Evolutionary conservation across 1,284 basidiomycete genomes (phyloP), one percentile per base, ranked within the genome.

Genomic region (Ganoderma meredithae): DNA sequence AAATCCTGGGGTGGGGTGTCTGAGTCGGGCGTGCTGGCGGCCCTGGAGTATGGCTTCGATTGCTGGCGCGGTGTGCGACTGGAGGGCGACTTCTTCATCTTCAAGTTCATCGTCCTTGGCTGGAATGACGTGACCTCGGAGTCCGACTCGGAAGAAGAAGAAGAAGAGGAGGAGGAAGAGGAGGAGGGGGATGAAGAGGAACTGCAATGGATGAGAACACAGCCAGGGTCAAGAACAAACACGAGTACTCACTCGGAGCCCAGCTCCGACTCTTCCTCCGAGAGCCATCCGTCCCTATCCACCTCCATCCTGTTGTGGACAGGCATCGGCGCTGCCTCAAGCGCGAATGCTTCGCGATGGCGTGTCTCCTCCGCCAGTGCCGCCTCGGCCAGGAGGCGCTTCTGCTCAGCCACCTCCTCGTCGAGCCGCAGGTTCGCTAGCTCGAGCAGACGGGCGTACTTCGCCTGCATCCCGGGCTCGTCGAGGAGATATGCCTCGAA

Each of bases 401-500:
- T 31, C 52, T 53, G 22, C 27, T 53, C 52, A 6, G 25, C 52
- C 22, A 53, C 4, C 27, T 53, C 25, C 25, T 13, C 52, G 1
- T 53, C 25, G 25, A 15, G 52, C 52, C 15, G 25, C 15, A 15
- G n/a, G 19, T 39, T 22, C 19, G 39, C 58, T 2, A 39, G 31
- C 10, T 25, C 39, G 19, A 7, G 39, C 58, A 15, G 5, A 13
- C 5, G n/a, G 4, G n/a, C 39, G 22, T 41, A 41, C 39, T 3
- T 12, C 5, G 58, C 39, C 58, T 36, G 17, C n/a, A 6, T 4
- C 19, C 58, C 58, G 33, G 17, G 22, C n/a, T 59, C 58, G 22
- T 59, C 58, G 22, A 59, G 8, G 39, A 59, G 58, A 15, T 22
- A 59, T 2, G n/a, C n/a, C 58, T 59, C 58, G 19, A 59, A 59